Evolutionary conservation across 2,329 filamentous ascomycete genomes (phyloP), one percentile per base, ranked within the genome.

Genomic region (Aspergillus thermomutatus): DNA sequence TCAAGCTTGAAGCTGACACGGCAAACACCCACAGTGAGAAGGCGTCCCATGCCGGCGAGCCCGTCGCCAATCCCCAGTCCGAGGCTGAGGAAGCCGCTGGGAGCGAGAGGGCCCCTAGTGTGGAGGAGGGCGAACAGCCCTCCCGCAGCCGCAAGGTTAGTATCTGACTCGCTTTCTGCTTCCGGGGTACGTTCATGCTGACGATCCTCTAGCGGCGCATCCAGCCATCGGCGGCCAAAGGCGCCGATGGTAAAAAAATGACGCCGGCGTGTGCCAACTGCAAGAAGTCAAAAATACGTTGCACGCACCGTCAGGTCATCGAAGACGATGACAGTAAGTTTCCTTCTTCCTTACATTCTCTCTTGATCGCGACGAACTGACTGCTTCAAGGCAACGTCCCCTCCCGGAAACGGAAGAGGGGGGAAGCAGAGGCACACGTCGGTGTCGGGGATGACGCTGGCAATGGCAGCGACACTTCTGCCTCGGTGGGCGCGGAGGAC

Each of bases 221-320:
- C 43, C 50, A 40, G 27, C 41, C 45, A 45, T 45, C 53, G 28
- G 50, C 50, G 21, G 46, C 41, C 25, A 41, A 46, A 23, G 19
- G 9, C 46, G 19, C 40, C n/a, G 56, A 56, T 46, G 45, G 50
- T 17, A 17, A 14, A 4, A 53, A 60, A 41, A 21, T 56, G 48
- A 52, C 49, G 4, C 60, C 57, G n/a, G 63, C 61, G 6, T 71
- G 68, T 50, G 50, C 23, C 17, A 45, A 52, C 7, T 71, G 68
- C 52, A 65, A 60, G 19, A 58, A 41, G 43, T 62, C 60, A 53
- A 71, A 69, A 62, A 63, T 64, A 57, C 64, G 65, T 34, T 71
- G 68, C 58, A 54, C 27, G 11, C 68, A 70, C 45, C 61, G 63
- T 48, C 57, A 49, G 7, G 28, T 48, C 23, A 43, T 53, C 1